Evolutionary conservation across 2,329 filamentous ascomycete species (phyloP), one percentile per base, ranked within the genome.

Genomic region (Diaporthe destruens): DNA sequence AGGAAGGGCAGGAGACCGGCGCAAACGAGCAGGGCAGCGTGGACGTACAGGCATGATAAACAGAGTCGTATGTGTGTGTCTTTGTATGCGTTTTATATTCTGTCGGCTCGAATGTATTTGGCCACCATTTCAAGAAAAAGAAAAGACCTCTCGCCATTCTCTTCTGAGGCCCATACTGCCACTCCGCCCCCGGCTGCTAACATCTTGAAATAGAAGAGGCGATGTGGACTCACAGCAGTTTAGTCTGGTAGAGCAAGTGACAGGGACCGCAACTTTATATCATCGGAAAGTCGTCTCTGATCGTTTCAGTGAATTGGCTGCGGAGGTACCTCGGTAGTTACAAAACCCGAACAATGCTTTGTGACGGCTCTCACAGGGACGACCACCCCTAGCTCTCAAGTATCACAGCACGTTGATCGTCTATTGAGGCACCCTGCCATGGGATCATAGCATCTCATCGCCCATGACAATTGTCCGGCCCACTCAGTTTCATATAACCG

Each of bases 1-100:
- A 32, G 39, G 44, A 20, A 9, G 68, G 18, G 18, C 36, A 18
- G 23, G 66, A 47, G 9, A 61, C 42, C 47, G 8, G 32, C 5
- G 80, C 78, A 69, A 42, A 49, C 18, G 11, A 69, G 34, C 53
- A 59, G 18, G 63, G 34, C 6, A 49, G 12, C 11, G 59, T 51
- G 25, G 65, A 16, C 42, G 69, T 61, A 11, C 69, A 65, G 39
- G 34, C 16, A 32, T 66, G 54, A 32, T 34, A 14, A 29, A 51
- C 5, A 47, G 29, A 39, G 18, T n/a, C 39, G 29, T 51, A 20
- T 36, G 25, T 42, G 16, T 42, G 36, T 18, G 12, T 20, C 6
- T 51, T 18, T 42, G 39, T 42, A 42, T 18, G 39, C 16, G 14
- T 53, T 53, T 66, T 53, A 16, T 36, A 36, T 51, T 25, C 14